These are phyloP conservation scores for Saccharomyces jurei DNA, from an alignment of 805 yeast species.

Conservation along the genomic window DNA sequence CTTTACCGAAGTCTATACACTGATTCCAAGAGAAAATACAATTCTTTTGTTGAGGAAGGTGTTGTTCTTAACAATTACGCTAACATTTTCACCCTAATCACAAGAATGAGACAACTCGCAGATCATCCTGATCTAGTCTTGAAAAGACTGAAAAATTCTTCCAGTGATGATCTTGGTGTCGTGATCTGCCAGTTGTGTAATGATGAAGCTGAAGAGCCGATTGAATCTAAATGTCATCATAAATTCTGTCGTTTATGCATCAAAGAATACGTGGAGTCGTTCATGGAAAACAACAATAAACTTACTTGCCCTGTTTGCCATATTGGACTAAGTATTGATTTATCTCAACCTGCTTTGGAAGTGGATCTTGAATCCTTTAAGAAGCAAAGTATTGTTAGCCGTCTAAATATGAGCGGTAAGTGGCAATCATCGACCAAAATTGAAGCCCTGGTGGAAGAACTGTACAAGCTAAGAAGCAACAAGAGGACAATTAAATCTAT, in stretches of 20 bases:
- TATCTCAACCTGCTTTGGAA: slow-evolving; percentile 77
- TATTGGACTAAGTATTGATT: slow-evolving; percentile 81
- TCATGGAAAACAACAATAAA: slow-evolving; percentile 44
- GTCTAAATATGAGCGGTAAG: slow-evolving; percentile 77
- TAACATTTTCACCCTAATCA: slow-evolving; percentile 88
- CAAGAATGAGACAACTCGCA: slow-evolving; percentile 95
- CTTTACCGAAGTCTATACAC: slow-evolving; percentile 79
- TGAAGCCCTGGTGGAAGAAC: slow-evolving; percentile 90
- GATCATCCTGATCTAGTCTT: slow-evolving; percentile 96
- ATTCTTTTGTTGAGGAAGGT: slow-evolving; percentile 91
- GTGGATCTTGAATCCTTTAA: slow-evolving; percentile 47
- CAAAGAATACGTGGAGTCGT: slow-evolving; percentile 80
- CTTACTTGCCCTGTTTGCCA: slow-evolving; percentile 95
- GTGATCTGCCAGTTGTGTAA: slow-evolving; percentile 90
- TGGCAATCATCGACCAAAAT: slow-evolving; percentile 96
- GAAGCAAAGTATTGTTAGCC: slow-evolving; percentile 64
- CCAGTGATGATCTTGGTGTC: slow-evolving; percentile 33
- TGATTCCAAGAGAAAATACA: slow-evolving; percentile 79
- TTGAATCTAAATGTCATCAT: slow-evolving; percentile 90
- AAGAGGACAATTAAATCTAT: slow-evolving; percentile 86
- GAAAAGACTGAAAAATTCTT: slow-evolving; percentile 47
- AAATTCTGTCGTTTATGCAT: slow-evolving; percentile 89
- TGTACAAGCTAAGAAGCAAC: slow-evolving; percentile 79
- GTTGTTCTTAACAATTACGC: slow-evolving; percentile 95
- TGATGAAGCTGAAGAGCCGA: slow-evolving; percentile 97